These are phyloP conservation scores for Aspergillus proliferans DNA, from an alignment of 2,329 filamentous ascomycete genomes.

Conservation along the genomic window DNA sequence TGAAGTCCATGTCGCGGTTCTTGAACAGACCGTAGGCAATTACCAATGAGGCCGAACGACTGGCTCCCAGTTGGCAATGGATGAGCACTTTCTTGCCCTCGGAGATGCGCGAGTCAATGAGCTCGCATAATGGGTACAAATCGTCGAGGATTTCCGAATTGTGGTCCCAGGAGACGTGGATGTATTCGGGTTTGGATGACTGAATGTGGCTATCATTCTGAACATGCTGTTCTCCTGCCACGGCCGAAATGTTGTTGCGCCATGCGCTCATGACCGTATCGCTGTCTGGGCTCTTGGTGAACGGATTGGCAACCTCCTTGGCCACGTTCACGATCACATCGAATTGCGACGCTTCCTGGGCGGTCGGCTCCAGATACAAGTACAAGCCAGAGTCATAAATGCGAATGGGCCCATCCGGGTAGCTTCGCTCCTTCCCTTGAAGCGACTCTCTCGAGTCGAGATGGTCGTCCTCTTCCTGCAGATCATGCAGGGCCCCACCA, in stretches of 20 bases:
- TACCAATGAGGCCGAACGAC: constrained; percentile 59
- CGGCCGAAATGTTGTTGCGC: constrained; percentile 45
- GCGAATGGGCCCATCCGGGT: constrained; percentile 58
- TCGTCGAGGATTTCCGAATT: constrained; percentile 63
- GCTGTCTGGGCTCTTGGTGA: constrained; percentile 31
- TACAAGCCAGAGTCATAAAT: constrained; percentile 59
- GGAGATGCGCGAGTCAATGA: constrained; percentile 55
- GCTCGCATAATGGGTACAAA: constrained; percentile 52
- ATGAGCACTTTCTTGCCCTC: constrained; percentile 56
- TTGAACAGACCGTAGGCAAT: constrained; percentile 62
- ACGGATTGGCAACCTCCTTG: constrained; percentile 59
- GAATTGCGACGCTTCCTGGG: constrained; percentile 53
- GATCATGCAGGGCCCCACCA: constrained; percentile 36
- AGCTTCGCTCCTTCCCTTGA: constrained; percentile 57
- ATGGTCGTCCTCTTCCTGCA: constrained; percentile 47
- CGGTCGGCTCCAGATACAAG: constrained; percentile 58
- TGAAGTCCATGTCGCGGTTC: constrained; percentile 55
- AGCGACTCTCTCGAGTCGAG: constrained; percentile 49
- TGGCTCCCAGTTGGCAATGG: constrained; percentile 61
- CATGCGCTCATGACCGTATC: constrained; percentile 39
- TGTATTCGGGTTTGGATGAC: constrained; percentile 52
- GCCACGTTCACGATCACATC: constrained; percentile 62
- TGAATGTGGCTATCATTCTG: constrained; percentile 32
- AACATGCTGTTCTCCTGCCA: constrained; percentile 28
- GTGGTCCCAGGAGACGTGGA: constrained; percentile 62